A percentile compares a stretch with the other conserved stretches of the same genome.
phyloP scores from a whole-genome alignment of 2,329 filamentous ascomycete species.

The Stylonectria norvegica region DNA sequence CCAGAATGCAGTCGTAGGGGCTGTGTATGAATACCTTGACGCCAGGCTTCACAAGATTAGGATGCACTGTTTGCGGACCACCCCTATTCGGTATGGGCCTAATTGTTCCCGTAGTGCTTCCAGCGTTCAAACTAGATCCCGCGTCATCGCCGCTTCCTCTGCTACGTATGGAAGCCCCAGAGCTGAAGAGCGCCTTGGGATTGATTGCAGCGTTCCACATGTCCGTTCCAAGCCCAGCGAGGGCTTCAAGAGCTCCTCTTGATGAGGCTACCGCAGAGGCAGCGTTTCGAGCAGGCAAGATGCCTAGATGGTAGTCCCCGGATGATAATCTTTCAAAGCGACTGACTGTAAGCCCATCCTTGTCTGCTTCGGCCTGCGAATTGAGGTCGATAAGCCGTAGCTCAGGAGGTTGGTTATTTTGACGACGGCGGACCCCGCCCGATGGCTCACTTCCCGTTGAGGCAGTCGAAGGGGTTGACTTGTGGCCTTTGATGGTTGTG shows the following conservation, averaged over 20 bases:
- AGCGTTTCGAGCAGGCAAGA: conserved; percentile 71
- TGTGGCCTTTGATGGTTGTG: conserved; percentile 37
- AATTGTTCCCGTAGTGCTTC: conserved; percentile 33
- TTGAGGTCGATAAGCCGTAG: conserved; percentile 85
- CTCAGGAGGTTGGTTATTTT: conserved; percentile 82
- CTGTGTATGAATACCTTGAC: conserved; percentile 89
- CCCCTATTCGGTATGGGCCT: conserved; percentile 26
- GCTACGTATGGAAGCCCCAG: conserved; percentile 71
- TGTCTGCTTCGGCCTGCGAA: conserved; percentile 82
- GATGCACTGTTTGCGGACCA: conserved; percentile 42
- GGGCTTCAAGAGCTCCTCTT: conserved; percentile 70
- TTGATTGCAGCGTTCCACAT: conserved; percentile 92
- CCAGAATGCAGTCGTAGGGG: conserved; percentile 93
- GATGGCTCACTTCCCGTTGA: conserved; percentile 56
- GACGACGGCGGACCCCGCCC: conserved; percentile 65
- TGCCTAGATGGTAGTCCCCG: conserved; percentile 85
- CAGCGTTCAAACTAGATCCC: conserved; percentile 45
- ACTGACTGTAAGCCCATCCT: conserved; percentile 80
- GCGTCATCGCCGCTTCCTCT: conserved; percentile 57
- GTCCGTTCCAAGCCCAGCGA: conserved; percentile 68
- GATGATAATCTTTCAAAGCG: conserved; percentile 82
- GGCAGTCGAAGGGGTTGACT: conserved; percentile 41
- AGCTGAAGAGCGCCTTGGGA: conserved; percentile 81
- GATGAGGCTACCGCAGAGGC: conserved; percentile 62
- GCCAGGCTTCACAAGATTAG: conserved; percentile 53